Conservation (phyloP, 495 filamentous ascomycete species). For the Penicillium simplicissimum region DNA sequence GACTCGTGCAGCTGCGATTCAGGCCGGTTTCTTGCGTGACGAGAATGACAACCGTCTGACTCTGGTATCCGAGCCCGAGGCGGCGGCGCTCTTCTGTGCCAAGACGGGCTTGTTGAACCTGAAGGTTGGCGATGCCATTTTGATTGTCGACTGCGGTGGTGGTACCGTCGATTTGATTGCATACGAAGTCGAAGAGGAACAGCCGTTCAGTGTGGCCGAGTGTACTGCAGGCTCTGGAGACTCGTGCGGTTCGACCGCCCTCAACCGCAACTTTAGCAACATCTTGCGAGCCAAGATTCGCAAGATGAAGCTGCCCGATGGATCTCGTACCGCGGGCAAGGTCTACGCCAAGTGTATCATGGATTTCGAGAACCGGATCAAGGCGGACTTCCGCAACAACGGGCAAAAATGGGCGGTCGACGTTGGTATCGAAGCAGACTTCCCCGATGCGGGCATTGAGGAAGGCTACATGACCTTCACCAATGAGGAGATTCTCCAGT, state of each 20-base stretch:
- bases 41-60: constrained; percentile 77
- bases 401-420: constrained; percentile 85
- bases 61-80: constrained; percentile 74
- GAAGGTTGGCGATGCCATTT: constrained; percentile 72
- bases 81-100: constrained; percentile 76
- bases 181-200: constrained; percentile 78
- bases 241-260: constrained; percentile 74
- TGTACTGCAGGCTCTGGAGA: constrained; percentile 79
- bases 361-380: constrained; percentile 83
- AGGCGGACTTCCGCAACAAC: constrained; percentile 81
- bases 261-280: constrained; percentile 82
- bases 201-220: constrained; percentile 73
- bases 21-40: constrained; percentile 73
- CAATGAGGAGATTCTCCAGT: constrained; percentile 79
- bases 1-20: constrained; percentile 73
- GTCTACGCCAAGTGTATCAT: constrained; percentile 84
- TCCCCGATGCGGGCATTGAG: constrained; percentile 76
- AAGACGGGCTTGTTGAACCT: constrained; percentile 76
- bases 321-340: constrained; percentile 71
- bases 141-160: constrained; percentile 80
- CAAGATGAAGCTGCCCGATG: constrained; percentile 82
- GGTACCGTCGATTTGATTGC: constrained; percentile 81
- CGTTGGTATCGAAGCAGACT: constrained; percentile 76
- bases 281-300: constrained; percentile 78
- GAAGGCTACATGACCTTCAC: constrained; percentile 84